These are phyloP conservation scores for Xanthoconium separans DNA, from an alignment of 1,284 basidiomycete species.

Conservation along the genomic window DNA sequence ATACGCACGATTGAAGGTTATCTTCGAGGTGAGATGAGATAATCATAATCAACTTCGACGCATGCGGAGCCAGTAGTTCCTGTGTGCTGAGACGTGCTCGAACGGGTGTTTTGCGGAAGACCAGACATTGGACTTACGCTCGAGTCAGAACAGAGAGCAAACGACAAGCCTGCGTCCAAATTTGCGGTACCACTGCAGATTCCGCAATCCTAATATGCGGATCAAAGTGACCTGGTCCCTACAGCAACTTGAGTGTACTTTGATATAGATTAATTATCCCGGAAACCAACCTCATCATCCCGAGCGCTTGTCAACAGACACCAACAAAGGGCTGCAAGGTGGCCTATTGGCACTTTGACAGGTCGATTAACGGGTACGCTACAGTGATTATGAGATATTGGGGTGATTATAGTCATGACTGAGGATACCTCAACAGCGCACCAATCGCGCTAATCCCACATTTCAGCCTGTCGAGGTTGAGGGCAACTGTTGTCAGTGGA, in stretches of 20 bases:
- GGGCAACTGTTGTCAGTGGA: constrained; percentile 44
- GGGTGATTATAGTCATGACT: not conserved
- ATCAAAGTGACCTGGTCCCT: constrained; percentile 54
- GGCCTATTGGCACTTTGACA: constrained; percentile 72
- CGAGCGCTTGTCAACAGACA: constrained; percentile 55
- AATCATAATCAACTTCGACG: constrained; percentile 46
- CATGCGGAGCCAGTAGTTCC: constrained; percentile 52
- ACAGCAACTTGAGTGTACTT: constrained; percentile 3
- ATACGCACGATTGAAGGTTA: constrained; percentile 46
- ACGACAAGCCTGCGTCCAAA: constrained; percentile 54
- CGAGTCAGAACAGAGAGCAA: constrained; percentile 48
- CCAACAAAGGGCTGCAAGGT: constrained; percentile 49
- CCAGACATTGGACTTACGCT: constrained; percentile 40
- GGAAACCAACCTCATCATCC: constrained; percentile 48
- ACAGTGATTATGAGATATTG: constrained; percentile 3
- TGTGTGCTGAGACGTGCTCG: constrained; percentile 41
- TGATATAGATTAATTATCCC: constrained; percentile 7
- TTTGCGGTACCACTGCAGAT: constrained; percentile 47
- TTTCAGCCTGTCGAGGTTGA: constrained; percentile 59
- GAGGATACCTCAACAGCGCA: constrained; percentile 51
- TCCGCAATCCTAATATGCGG: constrained; percentile 52
- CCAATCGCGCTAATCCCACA: constrained; percentile 52
- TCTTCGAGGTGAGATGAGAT: constrained; percentile 64
- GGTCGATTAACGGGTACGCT: constrained; percentile 64
- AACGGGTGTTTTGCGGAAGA: constrained; percentile 5